Percentiles rank a stretch among this genome's conserved stretches.
Evolutionary conservation across 2,329 filamentous ascomycete species (phyloP).

Genomic region (Intubia oerlemansii): DNA sequence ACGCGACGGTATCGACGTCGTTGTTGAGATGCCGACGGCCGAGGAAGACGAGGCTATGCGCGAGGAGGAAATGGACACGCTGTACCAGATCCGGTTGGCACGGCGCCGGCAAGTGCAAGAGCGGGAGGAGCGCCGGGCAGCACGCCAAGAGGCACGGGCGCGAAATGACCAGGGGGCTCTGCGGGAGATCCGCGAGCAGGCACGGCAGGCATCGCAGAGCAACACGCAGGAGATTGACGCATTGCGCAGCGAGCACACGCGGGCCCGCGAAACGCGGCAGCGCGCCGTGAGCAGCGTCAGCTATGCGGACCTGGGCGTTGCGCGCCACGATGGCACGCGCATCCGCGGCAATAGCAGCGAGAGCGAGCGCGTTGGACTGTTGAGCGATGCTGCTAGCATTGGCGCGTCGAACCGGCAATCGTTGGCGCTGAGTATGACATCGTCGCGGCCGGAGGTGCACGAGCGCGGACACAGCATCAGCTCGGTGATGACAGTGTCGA

Average conservation of each 20-base stretch:
- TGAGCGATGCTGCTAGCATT: slow-evolving; percentile 52
- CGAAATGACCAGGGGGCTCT: slow-evolving; percentile 49
- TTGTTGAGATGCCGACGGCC: slow-evolving; percentile 62
- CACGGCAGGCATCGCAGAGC: slow-evolving; percentile 22
- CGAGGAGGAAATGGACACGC: slow-evolving; percentile 77
- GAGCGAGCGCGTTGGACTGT: slow-evolving; percentile 47
- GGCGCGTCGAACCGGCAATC: slow-evolving; percentile 13
- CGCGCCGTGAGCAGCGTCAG: slow-evolving; percentile 53
- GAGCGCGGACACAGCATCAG: slow-evolving; percentile 25
- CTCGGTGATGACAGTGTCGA: slow-evolving; percentile 35
- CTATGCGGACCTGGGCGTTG: slow-evolving; percentile 57
- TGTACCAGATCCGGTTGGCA: slow-evolving; percentile 73
- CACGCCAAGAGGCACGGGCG: slow-evolving; percentile 49
- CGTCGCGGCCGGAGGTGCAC: slow-evolving; percentile 11
- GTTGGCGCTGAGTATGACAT: slow-evolving; percentile 9
- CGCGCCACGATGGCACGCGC: slow-evolving; percentile 55
- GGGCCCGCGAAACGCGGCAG: slow-evolving; percentile 36
- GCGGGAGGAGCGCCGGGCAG: slow-evolving; percentile 51
- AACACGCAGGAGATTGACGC: slow-evolving; percentile 37
- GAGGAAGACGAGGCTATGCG: slow-evolving; percentile 61
- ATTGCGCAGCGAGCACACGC: slow-evolving; percentile 30
- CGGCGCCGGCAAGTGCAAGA: slow-evolving; percentile 57
- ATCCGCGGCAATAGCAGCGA: slow-evolving; percentile 53
- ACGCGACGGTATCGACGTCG: slow-evolving; percentile 72
- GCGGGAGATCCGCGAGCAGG: slow-evolving; percentile 39